Conservation (phyloP, 495 filamentous ascomycete species). For the Bombardia bombarda region DNA sequence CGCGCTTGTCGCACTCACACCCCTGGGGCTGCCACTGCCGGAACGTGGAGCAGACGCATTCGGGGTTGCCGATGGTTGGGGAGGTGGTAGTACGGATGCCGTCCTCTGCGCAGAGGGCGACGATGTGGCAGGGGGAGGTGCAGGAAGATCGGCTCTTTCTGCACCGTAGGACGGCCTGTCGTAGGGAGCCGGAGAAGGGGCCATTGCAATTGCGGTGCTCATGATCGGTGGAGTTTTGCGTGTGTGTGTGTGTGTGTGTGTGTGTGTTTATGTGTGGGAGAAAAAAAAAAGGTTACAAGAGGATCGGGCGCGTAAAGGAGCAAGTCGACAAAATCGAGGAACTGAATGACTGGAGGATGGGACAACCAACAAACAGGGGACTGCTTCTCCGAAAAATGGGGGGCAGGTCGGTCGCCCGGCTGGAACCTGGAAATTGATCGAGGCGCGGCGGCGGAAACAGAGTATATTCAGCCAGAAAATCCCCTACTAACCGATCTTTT, state of each 20-base stretch:
- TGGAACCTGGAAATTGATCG: conserved; percentile 11
- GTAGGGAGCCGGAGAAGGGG: conserved; percentile 51
- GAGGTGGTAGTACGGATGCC: conserved; percentile 27
- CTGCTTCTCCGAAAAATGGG: conserved; percentile 14
- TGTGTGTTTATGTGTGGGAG: too few species aligned
- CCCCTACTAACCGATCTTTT: too few species aligned
- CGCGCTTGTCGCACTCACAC: conserved; percentile 28
- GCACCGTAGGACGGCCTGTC: conserved; percentile 43
- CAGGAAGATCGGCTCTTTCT: conserved; percentile 41
- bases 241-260: too few species aligned
- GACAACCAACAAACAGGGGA: not conserved
- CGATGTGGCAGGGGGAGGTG: conserved; percentile 29
- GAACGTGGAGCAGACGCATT: conserved; percentile 36
- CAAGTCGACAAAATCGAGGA: too few species aligned
- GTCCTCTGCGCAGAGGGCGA: conserved; percentile 38
- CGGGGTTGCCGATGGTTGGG: conserved; percentile 29
- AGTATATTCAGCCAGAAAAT: conserved; percentile 1
- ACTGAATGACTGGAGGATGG: too few species aligned
- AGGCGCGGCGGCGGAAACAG: conserved; percentile 8
- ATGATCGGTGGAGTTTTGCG: conserved; percentile 31
- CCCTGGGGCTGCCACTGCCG: conserved; percentile 42
- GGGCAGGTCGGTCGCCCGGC: conserved; percentile 9
- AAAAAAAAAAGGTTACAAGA: not conserved
- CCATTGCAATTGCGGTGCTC: conserved; percentile 54
- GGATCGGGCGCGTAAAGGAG: not conserved